These are phyloP conservation scores for Termitomyces sp. DNA, from an alignment of 768 basidiomycete genomes.

Conservation along the genomic window DNA sequence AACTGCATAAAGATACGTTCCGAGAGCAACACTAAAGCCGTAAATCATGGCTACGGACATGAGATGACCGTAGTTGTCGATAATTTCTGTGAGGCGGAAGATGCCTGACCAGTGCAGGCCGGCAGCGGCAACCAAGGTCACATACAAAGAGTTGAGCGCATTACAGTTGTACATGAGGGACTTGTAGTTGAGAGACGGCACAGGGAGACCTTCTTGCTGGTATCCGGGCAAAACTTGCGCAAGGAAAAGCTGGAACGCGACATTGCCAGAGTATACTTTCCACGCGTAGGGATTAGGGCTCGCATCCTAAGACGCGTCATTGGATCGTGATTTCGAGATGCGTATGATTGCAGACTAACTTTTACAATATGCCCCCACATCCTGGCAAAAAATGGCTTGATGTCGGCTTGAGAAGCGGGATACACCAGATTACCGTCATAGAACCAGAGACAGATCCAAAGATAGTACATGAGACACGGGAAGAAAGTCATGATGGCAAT, in stretches of 20 bases:
- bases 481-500: constrained; percentile 92
- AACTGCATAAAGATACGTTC: constrained; percentile 76
- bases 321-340: background rate
- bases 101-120: constrained; percentile 71
- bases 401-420: constrained; percentile 63
- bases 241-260: constrained; percentile 84
- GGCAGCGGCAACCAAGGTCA: constrained; percentile 70
- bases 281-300: constrained; percentile 85
- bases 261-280: constrained; percentile 85
- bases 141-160: constrained; percentile 79
- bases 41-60: constrained; percentile 95
- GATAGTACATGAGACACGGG: constrained; percentile 95
- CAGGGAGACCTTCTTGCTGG: constrained; percentile 91
- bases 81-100: constrained; percentile 91
- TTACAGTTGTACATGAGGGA: constrained; percentile 97
- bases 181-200: constrained; percentile 90
- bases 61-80: constrained; percentile 92
- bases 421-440: constrained; percentile 80
- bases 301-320: constrained; percentile 61
- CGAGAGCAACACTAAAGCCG: constrained; percentile 76
- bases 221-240: constrained; percentile 91
- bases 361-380: constrained; percentile 86
- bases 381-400: constrained; percentile 67
- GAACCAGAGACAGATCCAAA: constrained; percentile 97
- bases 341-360: constrained; percentile 33